Base-by-base conservation (phyloP, 257 asterid species). In the Voacanga thouarsii region DNA sequence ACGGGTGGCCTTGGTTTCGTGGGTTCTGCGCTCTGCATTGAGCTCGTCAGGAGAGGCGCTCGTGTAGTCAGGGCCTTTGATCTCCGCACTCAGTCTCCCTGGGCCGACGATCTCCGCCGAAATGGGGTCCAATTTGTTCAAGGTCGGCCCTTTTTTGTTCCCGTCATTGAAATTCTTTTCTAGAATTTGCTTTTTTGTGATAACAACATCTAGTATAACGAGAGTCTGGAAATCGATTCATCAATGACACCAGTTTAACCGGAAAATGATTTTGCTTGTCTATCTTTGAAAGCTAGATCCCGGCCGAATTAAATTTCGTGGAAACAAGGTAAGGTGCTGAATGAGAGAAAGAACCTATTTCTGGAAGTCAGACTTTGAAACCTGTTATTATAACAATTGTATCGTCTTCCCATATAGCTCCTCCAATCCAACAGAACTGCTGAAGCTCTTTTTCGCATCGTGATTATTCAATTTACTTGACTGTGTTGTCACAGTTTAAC, bases 1-100 rank as follows among this genome's bases (percentile, higher is more conserved):
- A 95, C 96, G 0, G 99, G 97, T 67, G 99, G 97, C 68, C 86
- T 92, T 78, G 98, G 99, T 55, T 92, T 88, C 72, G 91, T 95
- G 15, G 99, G 99, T 39, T 83, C 99, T 26, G 89, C 97, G 59
- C 98, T 95, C 83, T 93, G 99, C 88, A 80, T 88, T 70, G 98
- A 96, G 86, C 90, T 96, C 0, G 78, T 87, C 68, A 86, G 97
- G 82, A 84, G 99, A 73, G 99, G 99, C 7, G 97, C 98, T 51
- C 85, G 78, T 66, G 89, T 80, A 41, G 97, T 96, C 76, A 90
- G 87, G 82, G 97, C 96, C 79, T 90, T 93, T 72, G 99, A 96
- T 81, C 75, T 88, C 64, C 94, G 94, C 1, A 50, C 89, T 81
- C 86, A 87, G 21, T 93, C 98, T 23, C 92, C 97, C 26, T 93